These are phyloP conservation scores for Suhomyces atakaporum DNA, from an alignment of 1,139 yeast species.

Conservation along the genomic window DNA sequence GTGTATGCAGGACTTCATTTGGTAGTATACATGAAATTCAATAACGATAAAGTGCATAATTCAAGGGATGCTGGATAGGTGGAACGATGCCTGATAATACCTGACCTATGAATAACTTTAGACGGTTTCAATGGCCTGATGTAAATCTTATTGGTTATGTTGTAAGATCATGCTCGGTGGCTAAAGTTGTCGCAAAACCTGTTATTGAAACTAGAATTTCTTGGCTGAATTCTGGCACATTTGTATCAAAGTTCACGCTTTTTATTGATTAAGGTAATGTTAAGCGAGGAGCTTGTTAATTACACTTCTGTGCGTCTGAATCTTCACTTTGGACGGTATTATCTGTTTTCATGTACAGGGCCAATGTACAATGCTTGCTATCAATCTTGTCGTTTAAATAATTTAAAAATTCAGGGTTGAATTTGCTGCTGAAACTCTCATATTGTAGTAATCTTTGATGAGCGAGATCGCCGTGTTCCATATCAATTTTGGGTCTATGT, in stretches of 20 bases:
- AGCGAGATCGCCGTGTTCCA: not conserved
- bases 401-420: conserved; percentile 23
- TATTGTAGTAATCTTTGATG: not conserved
- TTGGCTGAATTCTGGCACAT: too few species aligned
- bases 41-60: too few species aligned
- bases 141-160: not conserved
- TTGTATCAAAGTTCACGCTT: too few species aligned
- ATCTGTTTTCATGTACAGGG: conserved; percentile 20
- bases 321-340: not conserved
- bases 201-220: too few species aligned
- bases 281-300: too few species aligned
- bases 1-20: too few species aligned
- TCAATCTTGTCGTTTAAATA: conserved; percentile 24
- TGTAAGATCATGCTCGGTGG: not conserved
- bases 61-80: too few species aligned
- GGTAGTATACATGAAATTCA: too few species aligned
- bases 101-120: too few species aligned
- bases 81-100: not conserved
- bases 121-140: too few species aligned
- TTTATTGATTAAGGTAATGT: too few species aligned
- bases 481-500: conserved; percentile 1
- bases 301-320: too few species aligned
- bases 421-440: conserved; percentile 11
- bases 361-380: conserved; percentile 21
- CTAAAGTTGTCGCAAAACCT: not conserved